These are phyloP conservation scores for Aschersonia sp. DNA, from an alignment of 2,329 filamentous ascomycete genomes.

Conservation along the genomic window DNA sequence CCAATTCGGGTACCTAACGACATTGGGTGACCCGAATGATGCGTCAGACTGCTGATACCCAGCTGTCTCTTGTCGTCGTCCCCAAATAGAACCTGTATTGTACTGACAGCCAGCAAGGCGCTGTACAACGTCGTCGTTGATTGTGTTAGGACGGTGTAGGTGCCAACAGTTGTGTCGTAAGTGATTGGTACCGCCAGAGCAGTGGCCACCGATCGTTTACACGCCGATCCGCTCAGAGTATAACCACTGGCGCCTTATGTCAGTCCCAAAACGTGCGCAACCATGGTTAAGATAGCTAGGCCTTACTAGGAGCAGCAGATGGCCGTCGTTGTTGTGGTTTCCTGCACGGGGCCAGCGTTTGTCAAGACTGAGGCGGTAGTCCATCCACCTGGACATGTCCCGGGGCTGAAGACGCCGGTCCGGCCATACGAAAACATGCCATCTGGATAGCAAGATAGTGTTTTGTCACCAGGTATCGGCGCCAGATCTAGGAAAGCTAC, in stretches of 20 bases:
- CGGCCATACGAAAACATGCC: slow-evolving; percentile 22
- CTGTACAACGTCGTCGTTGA: slow-evolving; percentile 22
- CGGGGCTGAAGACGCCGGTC: slow-evolving; percentile 25
- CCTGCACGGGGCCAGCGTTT: slow-evolving; percentile 10
- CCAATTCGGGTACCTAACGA: slow-evolving; percentile 18
- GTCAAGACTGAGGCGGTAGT: slow-evolving; percentile 20
- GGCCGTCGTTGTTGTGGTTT: slow-evolving; percentile 21
- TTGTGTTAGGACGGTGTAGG: slow-evolving; percentile 18
- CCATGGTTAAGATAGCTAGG: background rate
- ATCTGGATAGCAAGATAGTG: slow-evolving; percentile 24
- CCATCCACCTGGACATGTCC: slow-evolving; percentile 24
- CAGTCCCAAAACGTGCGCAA: background rate
- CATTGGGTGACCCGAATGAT: slow-evolving; percentile 7
- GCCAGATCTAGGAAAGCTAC: slow-evolving; percentile 23
- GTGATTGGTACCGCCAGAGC: slow-evolving; percentile 21
- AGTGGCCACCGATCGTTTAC: slow-evolving; percentile 19
- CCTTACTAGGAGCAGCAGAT: slow-evolving; percentile 27
- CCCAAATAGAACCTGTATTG: slow-evolving; percentile 21
- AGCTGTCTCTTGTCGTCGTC: slow-evolving; percentile 19
- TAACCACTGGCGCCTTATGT: slow-evolving; percentile 16
- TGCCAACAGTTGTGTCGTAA: slow-evolving; percentile 19
- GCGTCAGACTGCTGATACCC: slow-evolving; percentile 17
- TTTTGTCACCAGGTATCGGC: slow-evolving; percentile 19
- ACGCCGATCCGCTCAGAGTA: slow-evolving; percentile 16
- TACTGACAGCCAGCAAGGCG: slow-evolving; percentile 22